Evolutionary conservation across 2,329 filamentous ascomycete genomes (phyloP), one percentile per base, ranked within the genome.

Genomic region (Cryphonectria parasitica): DNA sequence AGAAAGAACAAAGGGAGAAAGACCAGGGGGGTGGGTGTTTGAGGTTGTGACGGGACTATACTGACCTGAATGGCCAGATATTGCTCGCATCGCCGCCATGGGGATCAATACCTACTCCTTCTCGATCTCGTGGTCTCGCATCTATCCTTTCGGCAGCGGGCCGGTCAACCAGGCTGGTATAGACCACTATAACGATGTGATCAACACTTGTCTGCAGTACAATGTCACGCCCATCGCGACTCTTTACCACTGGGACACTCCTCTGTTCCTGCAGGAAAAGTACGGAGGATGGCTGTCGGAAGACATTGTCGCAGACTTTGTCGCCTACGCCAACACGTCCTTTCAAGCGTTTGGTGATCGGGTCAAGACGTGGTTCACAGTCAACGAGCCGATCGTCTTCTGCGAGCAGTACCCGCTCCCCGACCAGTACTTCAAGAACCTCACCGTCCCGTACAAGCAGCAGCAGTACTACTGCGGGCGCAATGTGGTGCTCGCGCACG

Each of bases 31-130:
- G n/a, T n/a, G n/a, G n/a, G n/a, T n/a, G n/a, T n/a, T n/a, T n/a
- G n/a, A n/a, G 19, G 8, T 4, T 11, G 36, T 19, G n/a, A 43
- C 36, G 39, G 36, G 17, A 39, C 6, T 8, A 7, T 49, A 25
- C 56, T 66, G 17, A 63, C 22, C 1, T 7, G 15, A 7, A 54
- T 43, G 41, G 25, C 1, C 36, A 68, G 69, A 71, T 34, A 71
- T 71, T 52, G 69, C 62, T 34, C 69, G 69, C 7, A 34, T 71
- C 43, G 69, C 69, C 8, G 66, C 69, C 25, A 64, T 71, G 43
- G 69, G 69, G 11, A 68, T 71, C 43, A 71, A 71, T 36, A 69
- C 66, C n/a, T 71, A 71, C 22, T 71, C 66, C 10, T 71, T 71
- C 34, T 69, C 66, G 25, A 71, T 71, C 45, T 68, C 69, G 7